These are phyloP conservation scores for Echium plantagineum DNA, from an alignment of 257 asterid species.

Conservation along the genomic window DNA sequence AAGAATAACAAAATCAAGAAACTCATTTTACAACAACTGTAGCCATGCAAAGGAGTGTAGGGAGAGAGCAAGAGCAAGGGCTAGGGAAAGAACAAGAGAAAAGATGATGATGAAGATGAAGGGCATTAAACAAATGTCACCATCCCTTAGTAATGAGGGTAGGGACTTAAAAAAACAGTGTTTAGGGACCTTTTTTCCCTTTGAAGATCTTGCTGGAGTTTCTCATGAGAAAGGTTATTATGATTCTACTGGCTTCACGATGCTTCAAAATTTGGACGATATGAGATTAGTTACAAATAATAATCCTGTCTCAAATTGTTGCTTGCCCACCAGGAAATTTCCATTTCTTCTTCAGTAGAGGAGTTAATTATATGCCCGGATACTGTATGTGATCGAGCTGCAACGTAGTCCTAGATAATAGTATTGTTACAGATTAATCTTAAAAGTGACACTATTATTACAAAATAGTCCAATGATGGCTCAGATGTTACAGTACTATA, in stretches of 20 bases:
- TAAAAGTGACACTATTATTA: no score
- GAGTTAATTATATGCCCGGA: no score
- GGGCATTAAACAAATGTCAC: constrained; percentile 15
- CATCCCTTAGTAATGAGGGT: neutral
- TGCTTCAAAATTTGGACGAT: constrained; percentile 31
- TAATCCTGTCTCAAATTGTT: constrained; percentile 25
- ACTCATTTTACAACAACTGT: constrained; percentile 3
- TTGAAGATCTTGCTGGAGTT: constrained; percentile 16
- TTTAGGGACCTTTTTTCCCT: constrained; percentile 21
- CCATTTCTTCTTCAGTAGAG: constrained; percentile 9
- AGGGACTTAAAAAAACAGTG: constrained; percentile 2
- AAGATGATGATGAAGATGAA: constrained; percentile 27
- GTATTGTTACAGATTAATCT: no score
- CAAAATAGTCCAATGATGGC: no score
- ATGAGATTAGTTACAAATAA: neutral
- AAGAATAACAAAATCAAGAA: neutral
- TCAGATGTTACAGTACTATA: no score
- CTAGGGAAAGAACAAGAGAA: constrained; percentile 40
- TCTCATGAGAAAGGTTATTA: constrained; percentile 4
- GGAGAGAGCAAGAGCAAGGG: constrained; percentile 50
- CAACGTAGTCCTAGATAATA: no score
- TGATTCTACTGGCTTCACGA: constrained; percentile 19
- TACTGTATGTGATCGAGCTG: no score
- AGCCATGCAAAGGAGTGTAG: constrained; percentile 25
- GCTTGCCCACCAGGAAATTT: constrained; percentile 17